phyloP scores from a whole-genome alignment of 2,329 filamentous ascomycete genomes.

The Colletotrichum theobromicola region DNA sequence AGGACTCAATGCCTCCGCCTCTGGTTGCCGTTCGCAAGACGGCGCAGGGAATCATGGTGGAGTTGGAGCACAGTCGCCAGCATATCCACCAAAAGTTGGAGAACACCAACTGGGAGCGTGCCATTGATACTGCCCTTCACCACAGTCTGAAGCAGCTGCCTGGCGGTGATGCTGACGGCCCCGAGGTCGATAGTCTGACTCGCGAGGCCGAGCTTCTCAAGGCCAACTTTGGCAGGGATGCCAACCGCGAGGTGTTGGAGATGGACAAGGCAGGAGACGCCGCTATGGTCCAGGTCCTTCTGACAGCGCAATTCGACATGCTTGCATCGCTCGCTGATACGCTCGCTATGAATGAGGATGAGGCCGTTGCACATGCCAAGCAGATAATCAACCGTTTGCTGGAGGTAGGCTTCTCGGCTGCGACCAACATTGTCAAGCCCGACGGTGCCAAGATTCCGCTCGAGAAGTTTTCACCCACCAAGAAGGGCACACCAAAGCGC shows the following conservation, averaged over 20 bases:
- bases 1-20: conserved; percentile 70
- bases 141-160: conserved; percentile 82
- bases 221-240: conserved; percentile 80
- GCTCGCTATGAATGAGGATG: conserved; percentile 80
- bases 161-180: conserved; percentile 69
- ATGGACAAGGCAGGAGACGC: conserved; percentile 84
- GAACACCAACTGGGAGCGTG: conserved; percentile 84
- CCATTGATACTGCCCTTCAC: conserved; percentile 85
- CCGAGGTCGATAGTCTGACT: conserved; percentile 74
- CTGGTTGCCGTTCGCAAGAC: conserved; percentile 82
- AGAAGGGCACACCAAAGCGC: conserved; percentile 78
- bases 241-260: conserved; percentile 77
- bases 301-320: conserved; percentile 92
- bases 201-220: conserved; percentile 89
- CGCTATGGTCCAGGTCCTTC: conserved; percentile 78
- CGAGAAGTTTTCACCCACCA: conserved; percentile 73
- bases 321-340: conserved; percentile 83
- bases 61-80: conserved; percentile 88
- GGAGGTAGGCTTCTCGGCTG: conserved; percentile 74
- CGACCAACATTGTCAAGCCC: conserved; percentile 87
- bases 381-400: conserved; percentile 79
- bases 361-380: conserved; percentile 82
- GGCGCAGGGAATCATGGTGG: conserved; percentile 84
- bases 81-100: conserved; percentile 87
- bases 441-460: conserved; percentile 70